A percentile compares a stretch with the other conserved stretches of the same genome.
Conservation (phyloP, 495 filamentous ascomycete genomes). For the Xylaria bambusicola region DNA sequence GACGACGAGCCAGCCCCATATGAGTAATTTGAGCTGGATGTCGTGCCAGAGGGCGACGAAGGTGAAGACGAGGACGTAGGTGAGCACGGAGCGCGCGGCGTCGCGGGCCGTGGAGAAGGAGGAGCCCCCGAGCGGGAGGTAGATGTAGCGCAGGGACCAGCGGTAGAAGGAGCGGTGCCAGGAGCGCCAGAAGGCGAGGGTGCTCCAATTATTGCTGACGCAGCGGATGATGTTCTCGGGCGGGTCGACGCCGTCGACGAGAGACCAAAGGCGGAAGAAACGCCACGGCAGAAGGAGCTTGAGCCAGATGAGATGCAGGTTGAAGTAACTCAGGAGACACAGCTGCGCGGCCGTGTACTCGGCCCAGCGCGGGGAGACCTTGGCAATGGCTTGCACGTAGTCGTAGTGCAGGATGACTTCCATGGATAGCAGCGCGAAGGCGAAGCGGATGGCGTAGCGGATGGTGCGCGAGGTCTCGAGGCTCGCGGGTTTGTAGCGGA, state of each 20-base stretch:
- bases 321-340: slow-evolving; percentile 91
- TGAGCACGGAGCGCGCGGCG: slow-evolving; percentile 57
- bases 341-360: slow-evolving; percentile 87
- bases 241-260: slow-evolving; percentile 88
- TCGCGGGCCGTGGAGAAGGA: slow-evolving; percentile 39
- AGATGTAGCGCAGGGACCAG: slow-evolving; percentile 93
- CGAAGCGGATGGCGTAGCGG: slow-evolving; percentile 81
- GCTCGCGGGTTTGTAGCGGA: slow-evolving; percentile 65
- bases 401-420: slow-evolving; percentile 91
- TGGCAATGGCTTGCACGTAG: slow-evolving; percentile 91
- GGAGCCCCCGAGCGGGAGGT: slow-evolving; percentile 83
- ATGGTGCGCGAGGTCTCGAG: slow-evolving; percentile 67
- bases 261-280: slow-evolving; percentile 93
- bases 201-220: slow-evolving; percentile 91
- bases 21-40: slow-evolving; percentile 85
- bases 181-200: slow-evolving; percentile 89
- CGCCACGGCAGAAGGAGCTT: slow-evolving; percentile 97
- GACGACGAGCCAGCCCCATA: slow-evolving; percentile 96
- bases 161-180: slow-evolving; percentile 96
- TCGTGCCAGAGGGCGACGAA: slow-evolving; percentile 99
- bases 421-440: slow-evolving; percentile 81
- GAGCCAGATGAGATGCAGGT: slow-evolving; percentile 96
- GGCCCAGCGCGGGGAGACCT: slow-evolving; percentile 73
- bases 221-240: slow-evolving; percentile 99
- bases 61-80: slow-evolving; percentile 86